Conservation (phyloP, 2,329 filamentous ascomycete species). For the Colletotrichum sp. region DNA sequence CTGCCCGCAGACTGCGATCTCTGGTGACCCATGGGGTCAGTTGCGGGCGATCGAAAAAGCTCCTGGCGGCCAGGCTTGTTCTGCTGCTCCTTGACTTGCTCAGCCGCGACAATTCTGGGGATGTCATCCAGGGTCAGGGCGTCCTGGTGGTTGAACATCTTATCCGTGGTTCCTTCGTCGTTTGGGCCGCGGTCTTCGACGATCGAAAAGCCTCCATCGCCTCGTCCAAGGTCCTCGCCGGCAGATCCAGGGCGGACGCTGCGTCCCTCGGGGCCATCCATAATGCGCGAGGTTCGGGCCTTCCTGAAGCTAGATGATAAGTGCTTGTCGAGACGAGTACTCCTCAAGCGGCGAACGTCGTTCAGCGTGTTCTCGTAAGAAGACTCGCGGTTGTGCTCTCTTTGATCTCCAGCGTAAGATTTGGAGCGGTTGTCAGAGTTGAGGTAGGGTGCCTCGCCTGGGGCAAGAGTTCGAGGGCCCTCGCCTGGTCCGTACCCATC, state of each 20-base stretch:
- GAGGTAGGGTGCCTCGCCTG: conserved; percentile 47
- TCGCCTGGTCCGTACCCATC: conserved; percentile 71
- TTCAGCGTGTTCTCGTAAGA: conserved; percentile 96
- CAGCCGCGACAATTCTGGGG: conserved; percentile 90
- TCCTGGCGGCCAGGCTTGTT: conserved; percentile 78
- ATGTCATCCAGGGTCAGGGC: conserved; percentile 96
- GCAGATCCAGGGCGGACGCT: conserved; percentile 74
- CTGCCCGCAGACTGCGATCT: conserved; percentile 62
- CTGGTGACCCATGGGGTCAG: conserved; percentile 68
- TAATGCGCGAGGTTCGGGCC: conserved; percentile 87
- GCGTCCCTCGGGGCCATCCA: conserved; percentile 81
- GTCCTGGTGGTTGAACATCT: conserved; percentile 89
- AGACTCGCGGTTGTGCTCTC: conserved; percentile 69
- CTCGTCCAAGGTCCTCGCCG: conserved; percentile 62
- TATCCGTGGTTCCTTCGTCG: conserved; percentile 73
- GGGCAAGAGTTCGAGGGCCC: conserved; percentile 39
- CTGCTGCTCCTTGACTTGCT: conserved; percentile 86
- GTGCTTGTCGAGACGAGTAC: conserved; percentile 92
- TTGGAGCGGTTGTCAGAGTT: conserved; percentile 74
- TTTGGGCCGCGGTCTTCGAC: conserved; percentile 75
- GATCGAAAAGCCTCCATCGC: conserved; percentile 70
- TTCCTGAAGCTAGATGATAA: conserved; percentile 92
- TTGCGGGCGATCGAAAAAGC: conserved; percentile 60
- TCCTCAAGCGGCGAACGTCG: conserved; percentile 89
- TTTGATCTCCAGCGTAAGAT: conserved; percentile 68